Evolutionary conservation across 148 eudicot species (phyloP), one percentile per base, ranked within the genome.

Genomic region (Euryodendron excelsum): DNA sequence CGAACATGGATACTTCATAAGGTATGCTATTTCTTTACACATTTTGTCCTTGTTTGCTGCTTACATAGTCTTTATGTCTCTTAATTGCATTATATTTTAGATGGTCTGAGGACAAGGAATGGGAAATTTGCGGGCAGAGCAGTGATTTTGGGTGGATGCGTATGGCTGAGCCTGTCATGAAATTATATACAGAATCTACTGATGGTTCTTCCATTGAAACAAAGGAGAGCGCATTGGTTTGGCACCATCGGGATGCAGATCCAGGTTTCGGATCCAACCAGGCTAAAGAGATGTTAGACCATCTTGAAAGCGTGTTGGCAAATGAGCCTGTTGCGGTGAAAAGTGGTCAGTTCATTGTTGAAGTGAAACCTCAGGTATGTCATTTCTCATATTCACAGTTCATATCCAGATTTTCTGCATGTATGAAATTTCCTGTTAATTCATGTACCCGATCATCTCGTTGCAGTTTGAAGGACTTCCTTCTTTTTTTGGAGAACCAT

Each of bases 231-330:
- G 88, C 88, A 7, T 69, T 85, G 77, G 88, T 85, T 82, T 85
- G 88, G 88, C 88, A 85, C 47, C 88, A 86, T 72, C 79, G 74
- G 30, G 88, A 86, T 78, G 88, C 88, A 23, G 88, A 86, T 75
- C 84, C 84, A 6, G 88, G 80, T 70, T 86, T 86, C 66, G 88
- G 86, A n/a, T 86, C 86, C 3, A 60, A 69, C 74, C 88, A 86
- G 75, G 88, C 88, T 15, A 86, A 86, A 81, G 88, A 86, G 82
- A 75, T 86, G 86, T 82, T 86, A 62, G 88, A 86, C 48, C 88
- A 86, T 74, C 82, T 86, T 34, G 88, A 86, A 78, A 86, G 88
- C 39, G 88, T 86, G 34, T 66, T 86, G 25, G 82, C 84, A 36
- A 86, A 86, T 76, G 88, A 86, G 73, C 86, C 88, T 72, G 88